Base-by-base conservation (phyloP, 768 basidiomycete species). In the Tricholoma flavovirens region DNA sequence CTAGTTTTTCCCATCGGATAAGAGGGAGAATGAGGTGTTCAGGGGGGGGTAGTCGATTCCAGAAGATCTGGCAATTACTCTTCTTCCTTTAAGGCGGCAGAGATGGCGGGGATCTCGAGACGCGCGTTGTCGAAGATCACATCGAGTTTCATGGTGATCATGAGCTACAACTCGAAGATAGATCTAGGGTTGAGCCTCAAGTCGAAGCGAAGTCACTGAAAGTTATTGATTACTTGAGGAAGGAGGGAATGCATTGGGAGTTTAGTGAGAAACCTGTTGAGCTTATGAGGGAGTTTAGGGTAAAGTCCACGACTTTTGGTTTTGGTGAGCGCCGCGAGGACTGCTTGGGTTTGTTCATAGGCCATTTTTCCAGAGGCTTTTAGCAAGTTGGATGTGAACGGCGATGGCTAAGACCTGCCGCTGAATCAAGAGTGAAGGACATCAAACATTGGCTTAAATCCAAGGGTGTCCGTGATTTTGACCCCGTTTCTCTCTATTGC, bases 131-230 rank as follows among this genome's bases (percentile, higher is more conserved):
- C 94, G 10, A 90, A 86, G 70, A 91, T 99, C 62, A 91, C 93
- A 0, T 95, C 96, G 10, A 96, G 90, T 66, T 86, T 98, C 66
- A 86, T 98, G 84, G 90, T 98, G 40, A 69, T 92, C 55, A 82
- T 82, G 0, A 74, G 80, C 0, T 92, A 92, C 64, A 80, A 80
- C 8, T 77, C 82, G 56, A 98, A 97, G 75, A 82, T 79, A 54
- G 98, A 99, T 67, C 73, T 98, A 29, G 97, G 97, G 2, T 79
- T 99, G 40, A 92, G 90, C 67, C 81, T 99, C 62, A 99, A 99
- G 69, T 97, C 59, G 97, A 99, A 66, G 90, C 84, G 11, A 98
- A 97, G 72, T 81, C 85, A 8, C 69, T 93, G 63, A 99, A 98
- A 71, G 97, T 99, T 1, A 78, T 97, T 45, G 90, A 91, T 59